Conservation (phyloP, 2,329 filamentous ascomycete genomes). For the Phaeophleospora eucalypticola region DNA sequence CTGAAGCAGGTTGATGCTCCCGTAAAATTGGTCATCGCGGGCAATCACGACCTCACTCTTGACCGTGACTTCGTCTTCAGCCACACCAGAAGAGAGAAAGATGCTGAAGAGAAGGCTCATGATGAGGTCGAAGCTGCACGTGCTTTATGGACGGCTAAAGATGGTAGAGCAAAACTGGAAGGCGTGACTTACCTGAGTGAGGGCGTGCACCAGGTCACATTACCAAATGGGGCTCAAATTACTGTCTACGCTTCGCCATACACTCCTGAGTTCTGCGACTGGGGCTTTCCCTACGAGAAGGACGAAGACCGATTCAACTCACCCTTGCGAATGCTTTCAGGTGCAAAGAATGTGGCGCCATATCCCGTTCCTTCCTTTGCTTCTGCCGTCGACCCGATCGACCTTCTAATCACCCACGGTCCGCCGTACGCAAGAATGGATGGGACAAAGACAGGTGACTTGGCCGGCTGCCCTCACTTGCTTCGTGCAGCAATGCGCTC, state of each 20-base stretch:
- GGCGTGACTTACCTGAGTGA: slow-evolving; percentile 54
- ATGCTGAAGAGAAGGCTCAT: slow-evolving; percentile 7
- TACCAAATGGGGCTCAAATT: slow-evolving; percentile 47
- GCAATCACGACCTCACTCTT: slow-evolving; percentile 35
- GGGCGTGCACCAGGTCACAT: slow-evolving; percentile 43
- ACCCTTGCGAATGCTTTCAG: slow-evolving; percentile 3
- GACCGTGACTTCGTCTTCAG: slow-evolving; percentile 15
- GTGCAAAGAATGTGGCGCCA: slow-evolving; percentile 11
- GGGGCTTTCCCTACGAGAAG: slow-evolving; percentile 53
- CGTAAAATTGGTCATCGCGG: slow-evolving; percentile 37
- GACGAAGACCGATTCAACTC: slow-evolving; percentile 39
- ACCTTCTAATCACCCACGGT: slow-evolving; percentile 41
- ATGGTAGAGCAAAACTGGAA: slow-evolving; percentile 29
- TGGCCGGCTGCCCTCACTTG: slow-evolving; percentile 44
- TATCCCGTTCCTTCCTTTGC: slow-evolving; percentile 10
- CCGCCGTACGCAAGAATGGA: slow-evolving; percentile 34
- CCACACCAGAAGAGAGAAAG: slow-evolving; percentile 3
- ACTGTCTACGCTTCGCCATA: slow-evolving; percentile 52
- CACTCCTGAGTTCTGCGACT: slow-evolving; percentile 51
- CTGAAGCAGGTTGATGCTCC: slow-evolving; percentile 30
- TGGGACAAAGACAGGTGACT: slow-evolving; percentile 13
- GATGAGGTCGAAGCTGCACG: slow-evolving; percentile 4
- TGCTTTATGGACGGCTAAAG: slow-evolving; percentile 10
- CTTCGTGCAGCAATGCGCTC: slow-evolving; percentile 44
- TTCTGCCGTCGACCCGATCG: slow-evolving; percentile 19